These are phyloP conservation scores for Cucurbita pepo DNA, from an alignment of 306 rosid genomes.

Conservation along the genomic window DNA sequence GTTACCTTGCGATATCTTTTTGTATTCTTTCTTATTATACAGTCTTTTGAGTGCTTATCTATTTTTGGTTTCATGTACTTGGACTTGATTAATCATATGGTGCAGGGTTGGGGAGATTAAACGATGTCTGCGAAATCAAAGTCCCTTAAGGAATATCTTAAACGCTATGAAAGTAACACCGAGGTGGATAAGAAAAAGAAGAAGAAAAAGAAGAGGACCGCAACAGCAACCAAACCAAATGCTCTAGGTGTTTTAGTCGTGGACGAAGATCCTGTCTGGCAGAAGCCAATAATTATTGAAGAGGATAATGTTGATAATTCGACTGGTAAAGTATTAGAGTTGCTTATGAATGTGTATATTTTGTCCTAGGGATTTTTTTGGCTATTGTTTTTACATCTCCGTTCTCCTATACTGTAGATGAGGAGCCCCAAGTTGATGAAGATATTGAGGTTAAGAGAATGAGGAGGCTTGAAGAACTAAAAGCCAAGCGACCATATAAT, in stretches of 20 bases:
- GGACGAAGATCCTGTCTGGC: slow-evolving; percentile 85
- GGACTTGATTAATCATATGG: not conserved
- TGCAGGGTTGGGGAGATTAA: slow-evolving; percentile 10
- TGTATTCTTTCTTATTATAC: not conserved
- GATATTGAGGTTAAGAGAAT: slow-evolving; percentile 80
- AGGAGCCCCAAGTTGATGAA: slow-evolving; percentile 60
- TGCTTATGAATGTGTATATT: not conserved
- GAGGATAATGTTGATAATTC: slow-evolving; percentile 40
- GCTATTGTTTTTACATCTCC: not conserved
- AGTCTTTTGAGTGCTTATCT: not conserved
- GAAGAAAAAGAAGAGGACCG: slow-evolving; percentile 28
- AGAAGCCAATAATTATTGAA: slow-evolving; percentile 48
- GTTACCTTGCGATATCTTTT: not conserved
- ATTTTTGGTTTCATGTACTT: not conserved
- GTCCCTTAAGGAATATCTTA: slow-evolving; percentile 63
- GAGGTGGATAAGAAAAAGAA: slow-evolving; percentile 32
- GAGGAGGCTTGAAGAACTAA: slow-evolving; percentile 67
- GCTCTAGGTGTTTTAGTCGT: slow-evolving; percentile 46
- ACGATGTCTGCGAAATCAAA: slow-evolving; percentile 23
- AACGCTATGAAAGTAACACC: slow-evolving; percentile 40
- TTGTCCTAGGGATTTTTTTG: not conserved
- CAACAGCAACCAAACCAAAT: slow-evolving; percentile 22
- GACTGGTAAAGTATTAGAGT: slow-evolving; percentile 20
- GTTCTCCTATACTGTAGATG: slow-evolving; percentile 16
- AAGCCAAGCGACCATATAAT: slow-evolving; percentile 48